Evolutionary conservation across 371 early-diverging fungal genomes (phyloP), one percentile per base, ranked within the genome.

Genomic region (Syncephalastrum monosporum): DNA sequence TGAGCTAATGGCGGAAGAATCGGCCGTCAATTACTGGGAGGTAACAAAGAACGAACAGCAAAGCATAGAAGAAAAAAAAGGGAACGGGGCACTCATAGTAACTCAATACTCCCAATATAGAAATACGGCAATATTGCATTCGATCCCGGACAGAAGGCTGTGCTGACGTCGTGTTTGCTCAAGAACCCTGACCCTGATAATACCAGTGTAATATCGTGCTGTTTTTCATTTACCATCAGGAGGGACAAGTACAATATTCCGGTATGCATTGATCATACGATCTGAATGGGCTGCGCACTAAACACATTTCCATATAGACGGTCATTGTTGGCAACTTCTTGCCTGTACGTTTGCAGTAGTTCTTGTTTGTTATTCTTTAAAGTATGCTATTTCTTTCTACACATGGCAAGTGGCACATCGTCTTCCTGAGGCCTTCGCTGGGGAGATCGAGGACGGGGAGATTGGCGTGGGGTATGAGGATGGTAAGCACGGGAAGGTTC

Each of bases 111-210:
- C 43, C 12, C 42, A 21, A 64, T 64, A 72, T 73, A 91, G 82
- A 94, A 94, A 83, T 96, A 93, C 59, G 94, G 94, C 38, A 91
- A 91, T 55, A 94, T 96, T 59, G 95, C 97, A 1, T 95, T 95
- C 69, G 95, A 96, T 77, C 89, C 92, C 12, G 89, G 90, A 14
- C 95, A 96, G 77, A 95, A 96, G 69, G 95, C 97, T 0, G 95
- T 96, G 10, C 68, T 96, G 65, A 95, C 97, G 8, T 89, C 91
- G 0, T 92, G 92, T 50, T 64, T 88, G 48, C 66, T 93, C 45
- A 85, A 84, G 65, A 81, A 81, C 49, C 76, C 79, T 5, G 79
- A 80, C 43, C 80, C 75, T 6, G 81, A 82, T 25, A 79, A 62
- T 45, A 77, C 80, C 27, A 82, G 68, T 50, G 81, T 82, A 3